phyloP scores from a whole-genome alignment of 1,284 basidiomycete genomes.

The Tilletia horrida region DNA sequence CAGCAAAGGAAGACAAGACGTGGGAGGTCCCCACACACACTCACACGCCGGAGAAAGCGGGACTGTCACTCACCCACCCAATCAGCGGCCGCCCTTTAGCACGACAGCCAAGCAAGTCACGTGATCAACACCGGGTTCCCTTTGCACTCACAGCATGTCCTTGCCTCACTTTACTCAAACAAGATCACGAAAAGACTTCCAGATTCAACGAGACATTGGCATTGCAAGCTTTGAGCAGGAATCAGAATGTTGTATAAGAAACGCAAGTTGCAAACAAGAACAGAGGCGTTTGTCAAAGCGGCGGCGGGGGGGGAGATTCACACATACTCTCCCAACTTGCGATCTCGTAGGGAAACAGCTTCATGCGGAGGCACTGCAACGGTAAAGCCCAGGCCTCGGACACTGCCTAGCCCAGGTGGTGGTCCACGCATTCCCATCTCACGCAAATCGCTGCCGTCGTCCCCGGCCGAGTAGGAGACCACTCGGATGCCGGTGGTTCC shows the following conservation, averaged over 20 bases:
- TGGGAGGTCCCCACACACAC: neutral
- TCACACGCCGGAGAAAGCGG: neutral
- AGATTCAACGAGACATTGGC: too few species aligned
- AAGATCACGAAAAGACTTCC: too few species aligned
- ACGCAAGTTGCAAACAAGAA: too few species aligned
- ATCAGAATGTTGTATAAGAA: too few species aligned
- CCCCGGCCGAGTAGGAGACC: neutral
- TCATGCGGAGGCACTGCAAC: slow-evolving; percentile 3
- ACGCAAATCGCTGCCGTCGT: neutral
- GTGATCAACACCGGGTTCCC: too few species aligned
- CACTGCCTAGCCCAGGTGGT: neutral
- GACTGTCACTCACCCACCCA: neutral
- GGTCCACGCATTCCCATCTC: neutral
- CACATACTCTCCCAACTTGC: slow-evolving; percentile 1
- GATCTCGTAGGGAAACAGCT: neutral
- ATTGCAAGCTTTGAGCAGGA: too few species aligned
- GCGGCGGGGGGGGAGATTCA: neutral
- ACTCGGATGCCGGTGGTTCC: neutral
- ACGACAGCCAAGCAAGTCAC: neutral
- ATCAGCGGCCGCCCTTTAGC: neutral
- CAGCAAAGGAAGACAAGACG: neutral
- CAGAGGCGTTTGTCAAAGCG: too few species aligned
- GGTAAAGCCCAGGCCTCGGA: slow-evolving; percentile 16
- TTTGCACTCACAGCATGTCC: too few species aligned
- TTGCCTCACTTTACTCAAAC: too few species aligned